Percentiles rank a stretch among this genome's conserved stretches.
phyloP scores from a whole-genome alignment of 306 rosid genomes.

The Vigna angularis region DNA sequence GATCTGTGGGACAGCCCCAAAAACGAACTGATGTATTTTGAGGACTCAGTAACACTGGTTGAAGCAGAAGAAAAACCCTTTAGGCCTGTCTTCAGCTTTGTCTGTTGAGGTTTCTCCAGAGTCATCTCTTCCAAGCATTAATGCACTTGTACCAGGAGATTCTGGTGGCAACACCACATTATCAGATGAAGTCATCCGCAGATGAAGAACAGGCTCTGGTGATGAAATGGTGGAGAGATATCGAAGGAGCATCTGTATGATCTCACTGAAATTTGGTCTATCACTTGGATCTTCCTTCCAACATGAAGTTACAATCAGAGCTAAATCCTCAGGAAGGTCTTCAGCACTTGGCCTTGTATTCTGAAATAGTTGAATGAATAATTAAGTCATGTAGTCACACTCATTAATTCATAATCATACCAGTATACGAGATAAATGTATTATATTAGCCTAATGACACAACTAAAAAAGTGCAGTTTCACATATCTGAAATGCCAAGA shows the following conservation, averaged over 20 bases:
- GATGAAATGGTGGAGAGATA: conserved; percentile 71
- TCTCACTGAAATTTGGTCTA: conserved; percentile 77
- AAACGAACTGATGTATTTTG: conserved; percentile 3
- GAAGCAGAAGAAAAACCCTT: conserved; percentile 77
- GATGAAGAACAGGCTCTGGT: conserved; percentile 54
- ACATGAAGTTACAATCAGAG: conserved; percentile 78
- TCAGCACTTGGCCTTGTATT: conserved; percentile 90
- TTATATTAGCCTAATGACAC: not conserved
- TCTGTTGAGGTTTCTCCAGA: conserved; percentile 52
- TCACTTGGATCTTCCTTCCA: conserved; percentile 91
- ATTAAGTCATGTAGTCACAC: conserved; percentile 1
- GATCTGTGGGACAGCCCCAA: conserved; percentile 26
- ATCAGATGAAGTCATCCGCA: conserved; percentile 61
- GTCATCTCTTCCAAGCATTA: conserved; percentile 70
- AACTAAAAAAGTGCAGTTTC: not conserved
- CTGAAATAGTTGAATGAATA: conserved; percentile 52
- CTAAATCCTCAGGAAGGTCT: conserved; percentile 78
- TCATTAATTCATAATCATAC: not conserved
- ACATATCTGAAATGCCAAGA: not conserved
- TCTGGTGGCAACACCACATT: conserved; percentile 85
- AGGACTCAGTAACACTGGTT: conserved; percentile 67
- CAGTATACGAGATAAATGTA: too few relatives aligned
- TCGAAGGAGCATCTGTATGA: conserved; percentile 83
- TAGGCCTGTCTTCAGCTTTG: conserved; percentile 60
- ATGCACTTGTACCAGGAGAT: conserved; percentile 92